These are phyloP conservation scores for Pichia kudriavzevii DNA, from an alignment of 1,139 yeast genomes.

Conservation along the genomic window DNA sequence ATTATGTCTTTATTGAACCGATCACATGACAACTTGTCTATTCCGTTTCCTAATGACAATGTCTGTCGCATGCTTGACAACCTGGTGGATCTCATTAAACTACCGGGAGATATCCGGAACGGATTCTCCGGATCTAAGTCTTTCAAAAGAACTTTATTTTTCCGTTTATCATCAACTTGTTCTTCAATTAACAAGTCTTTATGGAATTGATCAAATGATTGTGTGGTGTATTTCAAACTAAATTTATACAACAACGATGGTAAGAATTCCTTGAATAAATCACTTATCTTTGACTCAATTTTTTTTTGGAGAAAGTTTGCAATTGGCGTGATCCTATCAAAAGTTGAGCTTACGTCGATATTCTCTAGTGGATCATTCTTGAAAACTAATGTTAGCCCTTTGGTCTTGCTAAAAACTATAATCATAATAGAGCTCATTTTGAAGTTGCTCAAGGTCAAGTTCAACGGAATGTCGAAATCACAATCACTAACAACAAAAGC, in stretches of 20 bases:
- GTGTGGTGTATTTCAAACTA: constrained; percentile 62
- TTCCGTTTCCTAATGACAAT: constrained; percentile 42
- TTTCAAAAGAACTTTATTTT: constrained; percentile 32
- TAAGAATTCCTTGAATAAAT: constrained; percentile 72
- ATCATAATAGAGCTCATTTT: constrained; percentile 75
- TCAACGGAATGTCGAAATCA: constrained; percentile 71
- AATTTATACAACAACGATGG: constrained; percentile 76
- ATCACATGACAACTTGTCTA: constrained; percentile 26
- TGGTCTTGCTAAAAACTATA: constrained; percentile 71
- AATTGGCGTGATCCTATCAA: constrained; percentile 77
- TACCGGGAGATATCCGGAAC: constrained; percentile 53
- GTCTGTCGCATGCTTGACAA: constrained; percentile 75
- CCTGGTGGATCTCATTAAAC: constrained; percentile 63
- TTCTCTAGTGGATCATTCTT: constrained; percentile 83
- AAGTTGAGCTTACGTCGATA: constrained; percentile 75
- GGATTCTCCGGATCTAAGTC: constrained; percentile 52
- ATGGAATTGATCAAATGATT: constrained; percentile 34
- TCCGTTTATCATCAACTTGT: constrained; percentile 24
- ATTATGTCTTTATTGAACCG: constrained; percentile 26
- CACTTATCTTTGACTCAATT: constrained; percentile 74
- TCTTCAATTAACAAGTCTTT: constrained; percentile 27
- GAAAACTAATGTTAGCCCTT: constrained; percentile 80
- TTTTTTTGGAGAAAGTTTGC: constrained; percentile 75
- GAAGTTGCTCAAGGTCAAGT: constrained; percentile 66
- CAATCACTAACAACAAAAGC: constrained; percentile 59